These are phyloP conservation scores for Paecilomyces sp. DNA, from an alignment of 2,329 filamentous ascomycete genomes.

Conservation along the genomic window DNA sequence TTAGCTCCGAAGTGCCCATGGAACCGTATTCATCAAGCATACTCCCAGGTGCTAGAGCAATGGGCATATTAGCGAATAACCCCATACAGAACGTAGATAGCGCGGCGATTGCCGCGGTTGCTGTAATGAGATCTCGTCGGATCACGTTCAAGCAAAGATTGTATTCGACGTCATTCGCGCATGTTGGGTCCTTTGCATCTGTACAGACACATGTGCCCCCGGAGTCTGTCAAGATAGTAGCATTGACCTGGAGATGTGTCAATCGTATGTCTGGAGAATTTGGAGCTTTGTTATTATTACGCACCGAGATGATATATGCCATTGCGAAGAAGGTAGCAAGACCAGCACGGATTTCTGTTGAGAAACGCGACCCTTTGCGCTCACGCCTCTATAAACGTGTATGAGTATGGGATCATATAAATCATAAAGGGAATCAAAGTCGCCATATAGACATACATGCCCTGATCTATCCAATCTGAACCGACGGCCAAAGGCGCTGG, in stretches of 20 bases:
- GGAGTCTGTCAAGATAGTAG: constrained; percentile 62
- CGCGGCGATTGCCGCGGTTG: constrained; percentile 74
- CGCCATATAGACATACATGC: constrained; percentile 55
- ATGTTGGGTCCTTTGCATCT: constrained; percentile 37
- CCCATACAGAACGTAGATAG: constrained; percentile 79
- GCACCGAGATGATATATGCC: constrained; percentile 72
- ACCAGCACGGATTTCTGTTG: constrained; percentile 77
- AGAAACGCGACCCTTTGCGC: constrained; percentile 68
- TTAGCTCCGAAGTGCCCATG: neutral
- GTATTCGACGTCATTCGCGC: constrained; percentile 42
- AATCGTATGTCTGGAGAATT: neutral
- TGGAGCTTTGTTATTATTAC: constrained; percentile 30
- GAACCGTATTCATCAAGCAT: constrained; percentile 1
- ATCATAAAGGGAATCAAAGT: constrained; percentile 9
- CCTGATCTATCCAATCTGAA: constrained; percentile 78
- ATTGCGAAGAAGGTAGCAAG: constrained; percentile 73
- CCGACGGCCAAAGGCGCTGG: constrained; percentile 59
- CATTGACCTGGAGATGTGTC: constrained; percentile 43
- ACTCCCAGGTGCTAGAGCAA: constrained; percentile 64
- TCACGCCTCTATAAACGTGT: constrained; percentile 50
- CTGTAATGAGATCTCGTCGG: constrained; percentile 74
- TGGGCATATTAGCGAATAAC: constrained; percentile 71
- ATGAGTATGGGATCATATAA: constrained; percentile 2
- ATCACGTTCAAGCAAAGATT: constrained; percentile 46
- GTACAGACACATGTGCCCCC: constrained; percentile 73